Percentiles rank a stretch among this genome's conserved stretches.
Conservation (phyloP, 345 rosid genomes). For the Raphanus sativus region DNA sequence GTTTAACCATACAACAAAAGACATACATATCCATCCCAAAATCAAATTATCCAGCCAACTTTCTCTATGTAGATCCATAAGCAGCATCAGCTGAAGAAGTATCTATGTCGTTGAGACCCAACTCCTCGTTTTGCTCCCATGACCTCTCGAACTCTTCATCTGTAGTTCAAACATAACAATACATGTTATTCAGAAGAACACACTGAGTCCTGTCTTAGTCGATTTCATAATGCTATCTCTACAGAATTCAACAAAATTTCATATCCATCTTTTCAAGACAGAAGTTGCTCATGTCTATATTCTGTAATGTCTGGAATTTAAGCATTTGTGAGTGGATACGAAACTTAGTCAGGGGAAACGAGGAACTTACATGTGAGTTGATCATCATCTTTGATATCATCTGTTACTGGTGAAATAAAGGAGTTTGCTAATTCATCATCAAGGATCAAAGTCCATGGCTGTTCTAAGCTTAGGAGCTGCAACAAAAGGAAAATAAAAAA, state of each 20-base stretch:
- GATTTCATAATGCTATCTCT: not conserved
- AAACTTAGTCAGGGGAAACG: not conserved
- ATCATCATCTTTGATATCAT: conserved; percentile 80
- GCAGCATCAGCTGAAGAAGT: conserved; percentile 86
- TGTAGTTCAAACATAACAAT: conserved; percentile 33
- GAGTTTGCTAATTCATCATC: conserved; percentile 95
- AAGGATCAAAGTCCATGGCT: conserved; percentile 75
- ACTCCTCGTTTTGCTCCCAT: conserved; percentile 94
- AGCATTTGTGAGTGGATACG: not conserved
- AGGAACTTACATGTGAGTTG: conserved; percentile 71
- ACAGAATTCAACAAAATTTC: not conserved
- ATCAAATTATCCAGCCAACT: not conserved
- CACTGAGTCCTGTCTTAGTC: not conserved
- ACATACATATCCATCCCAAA: not conserved
- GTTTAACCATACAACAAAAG: conserved; percentile 4
- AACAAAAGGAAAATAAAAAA: not conserved
- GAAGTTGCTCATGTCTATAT: not conserved
- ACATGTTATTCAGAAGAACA: not conserved
- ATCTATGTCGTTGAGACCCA: conserved; percentile 88
- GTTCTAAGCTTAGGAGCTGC: conserved; percentile 69
- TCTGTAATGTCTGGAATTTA: not conserved
- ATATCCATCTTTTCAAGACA: not conserved
- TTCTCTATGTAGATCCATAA: conserved; percentile 36
- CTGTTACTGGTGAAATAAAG: conserved; percentile 77
- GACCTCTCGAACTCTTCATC: conserved; percentile 86